Base-by-base conservation (phyloP, 2,329 filamentous ascomycete species). In the Ophiostoma ulmi region DNA sequence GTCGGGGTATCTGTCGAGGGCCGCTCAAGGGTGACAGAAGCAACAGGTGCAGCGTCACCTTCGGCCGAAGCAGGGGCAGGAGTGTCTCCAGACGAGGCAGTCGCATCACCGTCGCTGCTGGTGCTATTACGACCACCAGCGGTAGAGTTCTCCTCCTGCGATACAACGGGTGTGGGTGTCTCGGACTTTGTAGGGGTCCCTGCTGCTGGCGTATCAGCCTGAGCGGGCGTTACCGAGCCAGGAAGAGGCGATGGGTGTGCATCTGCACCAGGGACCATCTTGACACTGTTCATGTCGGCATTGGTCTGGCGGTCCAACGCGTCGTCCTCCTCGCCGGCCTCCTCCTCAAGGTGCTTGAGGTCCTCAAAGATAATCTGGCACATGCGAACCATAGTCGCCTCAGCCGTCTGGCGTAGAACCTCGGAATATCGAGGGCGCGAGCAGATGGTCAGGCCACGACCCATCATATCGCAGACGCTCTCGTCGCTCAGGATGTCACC, bases 391-490 rank as follows among this genome's bases (percentile, higher is more conserved):
- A 99, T 97, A 70, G 93, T 91, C 77, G 97, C 95, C 80, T 99
- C 95, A 1, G 95, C 95, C 26, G 94, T 97, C 74, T 94, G 87
- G 74, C 94, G 88, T 70, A 99, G 83, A 4, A 98, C 89, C 76
- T 97, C 94, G 11, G 94, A 97, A 73, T 98, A 89, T 70, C 94
- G 88, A 70, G 92, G 88, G 77, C 98, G 94, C 74, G 94, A 99
- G 83, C 95, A 99, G 83, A 99, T 98, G 77, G 93, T 97, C 74
- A 99, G 81, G 1, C 94, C 95, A 1, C 93, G 94, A 79, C 97
- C 95, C 94, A 99, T 98, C 93, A 99, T 98, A 79, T 97, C 93
- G 78, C 96, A 99, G 13, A 99, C 93, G 77, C 94, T 98, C 81
- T 98, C 94, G 76, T 99, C 95, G 72, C 94, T 96, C n/a, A 99